Evolutionary conservation across 164 flowering plant genomes (phyloP), one percentile per base, ranked within the genome.

Genomic region (Annona squamosa): DNA sequence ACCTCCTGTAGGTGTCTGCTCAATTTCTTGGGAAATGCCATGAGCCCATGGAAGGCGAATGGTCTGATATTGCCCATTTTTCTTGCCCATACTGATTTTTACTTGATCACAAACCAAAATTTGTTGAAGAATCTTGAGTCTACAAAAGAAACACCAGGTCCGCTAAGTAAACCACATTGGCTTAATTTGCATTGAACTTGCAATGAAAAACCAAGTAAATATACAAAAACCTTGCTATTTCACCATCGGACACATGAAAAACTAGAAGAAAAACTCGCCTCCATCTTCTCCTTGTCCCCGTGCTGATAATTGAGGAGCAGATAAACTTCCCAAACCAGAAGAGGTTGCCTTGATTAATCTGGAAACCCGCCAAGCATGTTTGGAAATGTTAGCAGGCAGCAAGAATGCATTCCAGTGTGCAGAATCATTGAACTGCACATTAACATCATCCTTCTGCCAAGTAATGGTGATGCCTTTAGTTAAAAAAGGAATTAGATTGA

Each of bases 21-120:
- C 85, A 82, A 89, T 74, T 76, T 92, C 98, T 76, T 95, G 98
- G 82, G 83, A 73, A 70, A 95, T 74, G 63, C 81, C 83, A 72
- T 91, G 92, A 57, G 84, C 85, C 99, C 99, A 95, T 0, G 99
- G 99, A 76, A 95, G 94, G 77, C 82, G 85, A 81, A 95, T 82
- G 44, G 19, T 77, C 61, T 78, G 70, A 73, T 81, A 76, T 44
- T 42, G 44, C 67, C 66, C 77, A 73, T 63, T 75, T 69, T 42
- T 69, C 56, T 73, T 67, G 12, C 78, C 86, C 77, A 82, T 74
- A 68, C 43, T 76, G 48, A 93, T 81, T 69, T 77, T 85, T 69
- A 95, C 93, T 73, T 70, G 81, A 42, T 88, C 83, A 80, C 98
- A 94, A 13, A 90, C 91, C 84, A 85, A 85, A 71, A 95, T 77